Evolutionary conservation across 2,329 filamentous ascomycete species (phyloP).

Genomic region (Hypoxylon sp.): DNA sequence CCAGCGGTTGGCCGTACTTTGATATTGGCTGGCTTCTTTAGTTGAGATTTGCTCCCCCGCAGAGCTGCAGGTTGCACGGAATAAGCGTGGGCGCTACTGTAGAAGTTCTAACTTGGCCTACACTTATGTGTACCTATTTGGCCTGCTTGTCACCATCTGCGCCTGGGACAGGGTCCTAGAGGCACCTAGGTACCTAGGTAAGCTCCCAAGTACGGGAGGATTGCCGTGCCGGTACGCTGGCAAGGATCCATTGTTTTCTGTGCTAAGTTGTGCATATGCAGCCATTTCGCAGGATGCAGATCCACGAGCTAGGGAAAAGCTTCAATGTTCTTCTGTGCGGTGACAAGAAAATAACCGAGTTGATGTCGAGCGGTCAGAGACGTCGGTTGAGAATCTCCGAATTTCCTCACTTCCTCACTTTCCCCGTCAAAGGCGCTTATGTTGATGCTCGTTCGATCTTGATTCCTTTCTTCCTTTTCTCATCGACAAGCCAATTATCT

Average conservation of each 20-base stretch:
- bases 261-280: slow-evolving; percentile 45
- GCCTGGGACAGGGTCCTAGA: slow-evolving; percentile 26
- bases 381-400: slow-evolving; percentile 2
- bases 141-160: slow-evolving; percentile 20
- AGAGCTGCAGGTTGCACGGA: slow-evolving; percentile 56
- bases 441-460: slow-evolving; percentile 16
- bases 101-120: slow-evolving; percentile 12
- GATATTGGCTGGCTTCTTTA: slow-evolving; percentile 66
- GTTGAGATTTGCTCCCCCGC: slow-evolving; percentile 57
- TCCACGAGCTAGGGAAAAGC: slow-evolving; percentile 26
- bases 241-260: slow-evolving; percentile 40
- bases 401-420: neutral
- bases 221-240: slow-evolving; percentile 45
- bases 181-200: neutral
- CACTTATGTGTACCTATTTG: neutral
- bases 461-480: neutral
- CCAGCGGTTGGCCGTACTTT: slow-evolving; percentile 60
- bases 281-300: slow-evolving; percentile 38
- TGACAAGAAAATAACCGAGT: slow-evolving; percentile 17
- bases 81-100: slow-evolving; percentile 49
- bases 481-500: neutral
- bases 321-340: slow-evolving; percentile 5
- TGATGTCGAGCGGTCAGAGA: slow-evolving; percentile 23
- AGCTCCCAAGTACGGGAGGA: slow-evolving; percentile 45
- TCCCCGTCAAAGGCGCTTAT: neutral